Evolutionary conservation across 176 grass and related monocot genomes (phyloP).

Genomic region (Echinochloa phyllopogon): DNA sequence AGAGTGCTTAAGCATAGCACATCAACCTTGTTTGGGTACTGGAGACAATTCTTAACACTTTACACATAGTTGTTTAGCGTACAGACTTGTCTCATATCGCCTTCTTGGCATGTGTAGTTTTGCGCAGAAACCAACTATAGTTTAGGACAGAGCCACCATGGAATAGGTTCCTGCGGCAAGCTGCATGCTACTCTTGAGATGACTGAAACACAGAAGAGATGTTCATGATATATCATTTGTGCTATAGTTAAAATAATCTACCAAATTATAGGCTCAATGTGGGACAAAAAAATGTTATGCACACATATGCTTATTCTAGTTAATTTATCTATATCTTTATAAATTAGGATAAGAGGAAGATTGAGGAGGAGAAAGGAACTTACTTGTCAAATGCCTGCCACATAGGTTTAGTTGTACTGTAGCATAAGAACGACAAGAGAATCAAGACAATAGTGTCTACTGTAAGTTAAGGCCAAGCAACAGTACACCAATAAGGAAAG

Average conservation of each 20-base stretch:
- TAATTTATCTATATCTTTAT: not conserved
- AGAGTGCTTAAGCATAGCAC: not conserved
- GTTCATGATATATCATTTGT: not conserved
- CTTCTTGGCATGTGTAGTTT: not conserved
- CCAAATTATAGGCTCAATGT: not conserved
- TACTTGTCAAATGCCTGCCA: constrained; percentile 34
- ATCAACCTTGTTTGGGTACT: not conserved
- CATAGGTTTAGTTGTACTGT: not conserved
- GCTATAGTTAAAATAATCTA: not conserved
- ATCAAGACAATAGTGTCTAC: constrained; percentile 18
- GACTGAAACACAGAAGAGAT: constrained; percentile 2
- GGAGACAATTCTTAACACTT: not conserved
- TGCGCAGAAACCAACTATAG: no score
- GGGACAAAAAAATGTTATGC: no score
- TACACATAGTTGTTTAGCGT: not conserved
- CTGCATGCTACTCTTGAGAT: constrained; percentile 2
- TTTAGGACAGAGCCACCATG: not conserved
- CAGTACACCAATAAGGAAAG: not conserved
- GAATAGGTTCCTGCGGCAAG: constrained; percentile 11
- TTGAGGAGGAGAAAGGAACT: not conserved
- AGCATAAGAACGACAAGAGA: constrained; percentile 30
- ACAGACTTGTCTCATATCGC: not conserved
- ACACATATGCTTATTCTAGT: not conserved
- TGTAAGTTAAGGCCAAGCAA: constrained; percentile 10
- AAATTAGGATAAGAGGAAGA: not conserved